Conservation (phyloP, 306 rosid species). For the Dryas drummondii region DNA sequence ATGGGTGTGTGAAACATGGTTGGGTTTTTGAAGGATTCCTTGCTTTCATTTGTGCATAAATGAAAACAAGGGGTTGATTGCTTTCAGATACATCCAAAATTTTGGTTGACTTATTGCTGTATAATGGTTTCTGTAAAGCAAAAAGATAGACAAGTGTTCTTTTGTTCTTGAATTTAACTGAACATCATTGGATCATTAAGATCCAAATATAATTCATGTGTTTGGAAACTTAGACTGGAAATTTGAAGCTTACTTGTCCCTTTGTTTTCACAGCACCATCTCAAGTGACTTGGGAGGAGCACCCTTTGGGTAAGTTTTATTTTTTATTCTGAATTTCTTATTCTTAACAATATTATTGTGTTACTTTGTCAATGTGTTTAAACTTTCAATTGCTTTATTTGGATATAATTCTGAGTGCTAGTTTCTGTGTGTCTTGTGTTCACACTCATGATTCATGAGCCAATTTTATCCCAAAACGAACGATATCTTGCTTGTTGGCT, state of each 20-base stretch:
- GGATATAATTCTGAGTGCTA: neutral
- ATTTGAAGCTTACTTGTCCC: neutral
- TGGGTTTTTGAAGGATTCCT: neutral
- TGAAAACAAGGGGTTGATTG: neutral
- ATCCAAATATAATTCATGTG: neutral
- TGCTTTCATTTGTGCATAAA: neutral
- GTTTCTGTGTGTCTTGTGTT: neutral
- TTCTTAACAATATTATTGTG: neutral
- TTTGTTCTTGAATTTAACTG: neutral
- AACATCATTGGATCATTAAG: neutral
- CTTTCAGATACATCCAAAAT: neutral
- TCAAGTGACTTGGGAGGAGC: constrained; percentile 84
- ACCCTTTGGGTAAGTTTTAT: constrained; percentile 76
- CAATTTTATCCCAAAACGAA: neutral
- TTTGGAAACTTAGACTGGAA: constrained; percentile 1
- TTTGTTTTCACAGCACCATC: constrained; percentile 61
- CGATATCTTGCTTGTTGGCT: neutral
- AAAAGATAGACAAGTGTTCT: neutral
- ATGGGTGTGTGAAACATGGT: neutral
- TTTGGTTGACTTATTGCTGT: neutral
- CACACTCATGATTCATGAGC: neutral
- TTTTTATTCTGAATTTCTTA: neutral
- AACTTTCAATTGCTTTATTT: neutral
- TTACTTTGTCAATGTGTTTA: constrained; percentile 1
- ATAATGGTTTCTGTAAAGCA: neutral